phyloP scores from a whole-genome alignment of 1,139 yeast genomes.

The Pichia sp. region DNA sequence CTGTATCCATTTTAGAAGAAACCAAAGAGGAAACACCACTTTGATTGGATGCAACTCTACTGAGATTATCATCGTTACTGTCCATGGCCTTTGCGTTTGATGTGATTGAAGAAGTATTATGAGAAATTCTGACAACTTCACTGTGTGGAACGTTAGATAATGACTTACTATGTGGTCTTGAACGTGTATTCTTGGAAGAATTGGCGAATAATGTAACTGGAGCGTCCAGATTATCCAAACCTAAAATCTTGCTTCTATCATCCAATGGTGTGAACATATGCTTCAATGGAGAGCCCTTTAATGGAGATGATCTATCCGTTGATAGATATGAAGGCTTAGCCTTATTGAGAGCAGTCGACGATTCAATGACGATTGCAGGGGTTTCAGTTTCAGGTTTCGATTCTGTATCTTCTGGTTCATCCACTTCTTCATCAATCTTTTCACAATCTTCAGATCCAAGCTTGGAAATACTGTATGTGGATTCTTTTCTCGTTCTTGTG shows the following conservation, averaged over 20 bases:
- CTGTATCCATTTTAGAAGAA: constrained; percentile 1
- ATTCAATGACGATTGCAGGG: not conserved
- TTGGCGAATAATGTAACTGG: constrained; percentile 8
- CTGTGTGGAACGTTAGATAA: constrained; percentile 47
- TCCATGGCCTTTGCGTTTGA: not conserved
- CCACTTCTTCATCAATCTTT: constrained; percentile 4
- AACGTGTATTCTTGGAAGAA: constrained; percentile 10
- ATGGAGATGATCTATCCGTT: constrained; percentile 1
- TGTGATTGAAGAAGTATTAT: not conserved
- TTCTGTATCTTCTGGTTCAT: not conserved
- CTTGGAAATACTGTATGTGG: too few species aligned
- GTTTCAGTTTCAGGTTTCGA: not conserved
- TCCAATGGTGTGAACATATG: constrained; percentile 7
- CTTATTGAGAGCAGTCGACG: not conserved
- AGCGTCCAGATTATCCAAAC: constrained; percentile 3
- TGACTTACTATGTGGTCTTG: constrained; percentile 60
- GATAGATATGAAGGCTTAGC: not conserved
- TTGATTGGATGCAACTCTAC: constrained; percentile 13
- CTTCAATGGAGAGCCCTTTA: constrained; percentile 14
- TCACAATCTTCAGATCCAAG: constrained; percentile 3
- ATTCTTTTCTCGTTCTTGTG: not conserved
- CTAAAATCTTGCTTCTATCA: not conserved
- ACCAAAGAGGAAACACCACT: constrained; percentile 6
- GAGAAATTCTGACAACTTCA: constrained; percentile 14
- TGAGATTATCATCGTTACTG: constrained; percentile 10